A percentile compares a stretch with the other conserved stretches of the same genome.
Conservation (phyloP, 192 early-diverging fungal genomes). For the Podila horticola region DNA sequence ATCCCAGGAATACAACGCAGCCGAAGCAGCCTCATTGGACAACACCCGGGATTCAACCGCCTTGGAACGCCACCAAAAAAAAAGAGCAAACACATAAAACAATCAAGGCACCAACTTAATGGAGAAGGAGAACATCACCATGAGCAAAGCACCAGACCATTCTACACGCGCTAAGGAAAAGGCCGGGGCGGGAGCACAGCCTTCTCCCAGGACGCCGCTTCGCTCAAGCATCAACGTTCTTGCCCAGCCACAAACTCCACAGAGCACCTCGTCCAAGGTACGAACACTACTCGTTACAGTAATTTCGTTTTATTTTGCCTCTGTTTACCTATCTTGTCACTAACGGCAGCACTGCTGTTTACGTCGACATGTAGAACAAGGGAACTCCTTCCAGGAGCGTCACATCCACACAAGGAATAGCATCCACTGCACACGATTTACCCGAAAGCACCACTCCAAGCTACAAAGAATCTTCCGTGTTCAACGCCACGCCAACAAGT, state of each 20-base stretch:
- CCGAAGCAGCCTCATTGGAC: no score
- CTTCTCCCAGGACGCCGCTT: not conserved
- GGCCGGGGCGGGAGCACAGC: not conserved
- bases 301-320: no score
- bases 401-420: not conserved
- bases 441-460: constrained; percentile 27
- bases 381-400: not conserved
- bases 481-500: constrained; percentile 3
- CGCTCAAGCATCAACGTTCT: not conserved
- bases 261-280: not conserved
- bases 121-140: not conserved
- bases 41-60: no score
- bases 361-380: not conserved
- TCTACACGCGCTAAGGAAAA: not conserved
- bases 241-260: not conserved
- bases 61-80: not conserved
- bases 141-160: constrained; percentile 3
- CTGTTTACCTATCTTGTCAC: no score
- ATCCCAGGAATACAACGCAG: no score
- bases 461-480: constrained; percentile 7
- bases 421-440: not conserved
- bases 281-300: no score
- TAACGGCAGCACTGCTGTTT: not conserved
- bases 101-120: not conserved
- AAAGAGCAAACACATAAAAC: not conserved